phyloP scores from a whole-genome alignment of 768 basidiomycete genomes.

The Rhizopogon vinicolor region DNA sequence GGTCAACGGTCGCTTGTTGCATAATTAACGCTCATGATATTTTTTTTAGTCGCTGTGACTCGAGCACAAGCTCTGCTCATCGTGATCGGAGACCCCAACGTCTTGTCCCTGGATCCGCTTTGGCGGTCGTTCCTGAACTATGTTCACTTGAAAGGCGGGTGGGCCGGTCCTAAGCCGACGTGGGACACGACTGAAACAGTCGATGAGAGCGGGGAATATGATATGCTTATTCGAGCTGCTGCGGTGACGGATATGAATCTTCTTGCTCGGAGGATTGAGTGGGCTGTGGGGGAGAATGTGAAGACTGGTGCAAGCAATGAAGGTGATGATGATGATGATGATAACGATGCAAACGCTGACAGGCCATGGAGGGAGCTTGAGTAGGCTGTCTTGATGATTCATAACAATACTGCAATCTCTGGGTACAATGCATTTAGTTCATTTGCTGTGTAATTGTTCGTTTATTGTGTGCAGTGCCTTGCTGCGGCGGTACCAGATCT shows the following conservation, averaged over 20 bases:
- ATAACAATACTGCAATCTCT: neutral
- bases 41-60: conserved; percentile 49
- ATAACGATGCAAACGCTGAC: conserved; percentile 32
- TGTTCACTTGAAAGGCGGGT: conserved; percentile 48
- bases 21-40: neutral
- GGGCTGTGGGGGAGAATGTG: conserved; percentile 19
- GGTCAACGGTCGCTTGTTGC: conserved; percentile 1
- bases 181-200: conserved; percentile 23
- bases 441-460: no score
- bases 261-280: conserved; percentile 34
- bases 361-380: conserved; percentile 39
- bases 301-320: conserved; percentile 8
- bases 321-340: conserved; percentile 3
- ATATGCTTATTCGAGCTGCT: conserved; percentile 24
- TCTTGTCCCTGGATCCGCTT: conserved; percentile 56
- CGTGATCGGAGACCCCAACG: conserved; percentile 54
- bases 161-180: conserved; percentile 25
- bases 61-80: conserved; percentile 57
- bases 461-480: neutral
- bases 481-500: neutral
- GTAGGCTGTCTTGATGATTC: conserved; percentile 7
- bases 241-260: conserved; percentile 39
- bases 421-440: no score
- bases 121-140: conserved; percentile 62
- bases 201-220: conserved; percentile 36